Base-by-base conservation (phyloP, 768 basidiomycete genomes). In the Tephrocybe rancida region DNA sequence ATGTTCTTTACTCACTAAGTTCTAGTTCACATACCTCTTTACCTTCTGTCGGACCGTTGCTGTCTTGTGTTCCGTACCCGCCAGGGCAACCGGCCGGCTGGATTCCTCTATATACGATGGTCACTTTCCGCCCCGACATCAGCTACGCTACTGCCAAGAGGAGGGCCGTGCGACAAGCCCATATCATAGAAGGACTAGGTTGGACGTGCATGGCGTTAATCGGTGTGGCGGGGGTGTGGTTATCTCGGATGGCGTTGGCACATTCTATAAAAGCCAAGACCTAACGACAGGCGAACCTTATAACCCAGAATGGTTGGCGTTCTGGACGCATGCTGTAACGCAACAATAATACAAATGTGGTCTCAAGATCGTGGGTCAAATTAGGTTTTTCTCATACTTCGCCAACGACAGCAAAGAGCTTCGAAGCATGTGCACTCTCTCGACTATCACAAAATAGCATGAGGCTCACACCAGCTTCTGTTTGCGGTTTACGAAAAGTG, bases 41-140 rank as follows among this genome's bases (percentile, higher is more conserved):
- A 51, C 65, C 72, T 54, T 75, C 75, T 56, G 68, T 84, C 60
- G 72, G 72, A 39, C 77, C 79, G 50, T 64, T 70, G 18, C 61
- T 86, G 58, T 70, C 81, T 57, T 74, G 68, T 54, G 67, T 76
- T 44, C 78, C 87, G 9, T 92, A 88, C 69, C 81, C 85, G 30
- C 68, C 85, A 54, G 67, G 68, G 55, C 70, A 76, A 55, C 87
- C 87, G 39, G 67, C 68, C 58, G 94, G 92, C 32, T 98, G 95
- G 95, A 80, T 95, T 47, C 90, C 93, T 52, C 78, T 96, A 45
- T 99, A 99, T 71, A 92, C 92, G 29, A 97, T 98, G 95, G 88
- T 97, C 60, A 98, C 96, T 39, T 99, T 99, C 75, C 83, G 96
- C 37, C 92, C 94, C 46, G 96, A 98, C 71, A 84, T 99, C 63